Conservation (phyloP, 2,329 filamentous ascomycete species). For the Trichoderma brevicompactum region DNA sequence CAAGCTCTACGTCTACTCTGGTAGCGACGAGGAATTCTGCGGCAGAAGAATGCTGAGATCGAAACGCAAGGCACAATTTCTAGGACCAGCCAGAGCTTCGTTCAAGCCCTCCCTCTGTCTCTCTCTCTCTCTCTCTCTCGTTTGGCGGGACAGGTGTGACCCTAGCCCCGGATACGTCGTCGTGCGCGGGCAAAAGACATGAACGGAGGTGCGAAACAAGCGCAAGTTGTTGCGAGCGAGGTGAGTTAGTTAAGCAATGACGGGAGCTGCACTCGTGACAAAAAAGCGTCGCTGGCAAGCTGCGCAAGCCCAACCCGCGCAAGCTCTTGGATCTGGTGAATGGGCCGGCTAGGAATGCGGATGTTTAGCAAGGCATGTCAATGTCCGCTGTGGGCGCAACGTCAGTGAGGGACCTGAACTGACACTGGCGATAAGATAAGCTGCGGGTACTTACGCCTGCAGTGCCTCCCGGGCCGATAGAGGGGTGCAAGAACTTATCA, state of each 20-base stretch:
- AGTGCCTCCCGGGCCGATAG: no score
- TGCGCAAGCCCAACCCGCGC: conserved; percentile 5
- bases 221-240: neutral
- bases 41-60: neutral
- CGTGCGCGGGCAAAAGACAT: conserved; percentile 21
- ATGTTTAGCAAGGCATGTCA: neutral
- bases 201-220: neutral
- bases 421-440: conserved; percentile 25
- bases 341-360: conserved; percentile 1
- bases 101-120: neutral
- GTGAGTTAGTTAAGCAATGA: neutral
- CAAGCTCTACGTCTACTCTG: neutral
- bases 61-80: neutral
- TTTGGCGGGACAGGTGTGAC: conserved; percentile 10
- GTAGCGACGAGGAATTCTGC: neutral
- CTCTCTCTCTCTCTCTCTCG: neutral
- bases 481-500: no score
- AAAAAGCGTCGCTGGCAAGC: conserved; percentile 9
- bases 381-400: conserved; percentile 2
- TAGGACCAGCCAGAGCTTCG: neutral
- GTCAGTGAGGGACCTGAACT: conserved; percentile 5
- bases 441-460: neutral
- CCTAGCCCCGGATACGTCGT: conserved; percentile 20
- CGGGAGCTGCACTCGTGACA: neutral
- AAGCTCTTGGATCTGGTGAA: conserved; percentile 9